phyloP scores from a whole-genome alignment of 2,329 filamentous ascomycete genomes.

The Aphanocladium album region DNA sequence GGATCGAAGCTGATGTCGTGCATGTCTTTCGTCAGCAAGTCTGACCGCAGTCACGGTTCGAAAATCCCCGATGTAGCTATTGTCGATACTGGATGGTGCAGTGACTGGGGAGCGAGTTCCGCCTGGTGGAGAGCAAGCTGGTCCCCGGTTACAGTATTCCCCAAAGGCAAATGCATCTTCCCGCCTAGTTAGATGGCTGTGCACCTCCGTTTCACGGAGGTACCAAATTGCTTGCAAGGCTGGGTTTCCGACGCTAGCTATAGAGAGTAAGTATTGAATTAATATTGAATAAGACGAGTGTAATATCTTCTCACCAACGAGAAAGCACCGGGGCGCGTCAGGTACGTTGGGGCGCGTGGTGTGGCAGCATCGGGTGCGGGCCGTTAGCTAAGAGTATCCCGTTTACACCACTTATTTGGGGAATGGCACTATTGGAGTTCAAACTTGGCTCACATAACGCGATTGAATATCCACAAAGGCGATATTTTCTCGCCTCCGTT shows the following conservation, averaged over 20 bases:
- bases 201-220: background rate
- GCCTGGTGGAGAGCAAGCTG: constrained; percentile 1
- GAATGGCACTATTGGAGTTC: background rate
- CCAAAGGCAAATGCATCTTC: background rate
- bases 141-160: background rate
- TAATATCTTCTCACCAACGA: background rate
- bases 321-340: background rate
- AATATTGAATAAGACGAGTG: background rate
- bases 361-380: constrained; percentile 5
- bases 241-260: background rate
- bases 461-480: constrained; percentile 9
- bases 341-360: background rate
- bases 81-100: background rate
- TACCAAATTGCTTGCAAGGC: background rate
- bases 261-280: background rate
- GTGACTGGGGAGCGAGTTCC: background rate
- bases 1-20: background rate
- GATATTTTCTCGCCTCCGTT: background rate
- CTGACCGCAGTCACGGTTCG: background rate
- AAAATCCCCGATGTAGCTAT: background rate
- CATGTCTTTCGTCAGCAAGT: constrained; percentile 9
- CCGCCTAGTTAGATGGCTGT: background rate
- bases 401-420: constrained; percentile 5
- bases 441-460: background rate
- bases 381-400: constrained; percentile 4